Evolutionary conservation across 306 rosid genomes (phyloP).

Genomic region (Macrotyloma uniflorum): DNA sequence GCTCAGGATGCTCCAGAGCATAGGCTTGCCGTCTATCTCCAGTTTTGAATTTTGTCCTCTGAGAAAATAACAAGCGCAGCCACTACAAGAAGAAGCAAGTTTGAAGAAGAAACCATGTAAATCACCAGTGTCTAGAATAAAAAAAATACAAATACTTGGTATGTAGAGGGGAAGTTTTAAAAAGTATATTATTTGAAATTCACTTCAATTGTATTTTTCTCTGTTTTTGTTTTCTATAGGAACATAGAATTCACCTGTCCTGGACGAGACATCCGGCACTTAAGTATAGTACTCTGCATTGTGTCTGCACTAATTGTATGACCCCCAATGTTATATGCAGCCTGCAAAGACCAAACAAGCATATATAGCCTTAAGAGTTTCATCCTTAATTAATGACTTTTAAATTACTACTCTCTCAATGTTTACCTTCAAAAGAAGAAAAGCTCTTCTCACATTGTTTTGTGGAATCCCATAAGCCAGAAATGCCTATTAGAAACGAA

Average conservation of each 20-base stretch:
- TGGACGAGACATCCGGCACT: conserved; percentile 86
- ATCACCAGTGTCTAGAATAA: conserved; percentile 14
- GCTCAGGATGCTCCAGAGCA: conserved; percentile 69
- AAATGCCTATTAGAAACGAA: conserved; percentile 70
- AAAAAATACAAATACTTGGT: not conserved
- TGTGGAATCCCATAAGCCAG: conserved; percentile 97
- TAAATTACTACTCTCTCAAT: not conserved
- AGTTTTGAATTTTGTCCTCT: conserved; percentile 65
- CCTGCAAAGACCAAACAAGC: conserved; percentile 60
- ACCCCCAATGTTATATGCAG: conserved; percentile 96
- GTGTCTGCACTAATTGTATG: conserved; percentile 84
- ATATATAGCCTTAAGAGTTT: conserved; percentile 17
- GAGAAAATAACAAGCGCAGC: conserved; percentile 76
- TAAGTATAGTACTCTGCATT: conserved; percentile 82
- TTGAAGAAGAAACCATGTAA: not conserved
- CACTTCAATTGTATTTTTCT: not conserved
- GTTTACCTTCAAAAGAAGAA: conserved; percentile 86
- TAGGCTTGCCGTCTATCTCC: conserved; percentile 77
- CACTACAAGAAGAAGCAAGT: conserved; percentile 59
- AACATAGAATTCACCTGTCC: conserved; percentile 69
- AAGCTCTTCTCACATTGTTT: conserved; percentile 75
- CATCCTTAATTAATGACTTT: conserved; percentile 19
- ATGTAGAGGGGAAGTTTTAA: not conserved
- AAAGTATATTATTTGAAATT: not conserved
- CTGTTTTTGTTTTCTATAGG: not conserved